A percentile compares a stretch with the other conserved stretches of the same genome.
These are phyloP conservation scores for Eucalyptus albens DNA, from an alignment of 345 rosid species.

Conservation along the genomic window DNA sequence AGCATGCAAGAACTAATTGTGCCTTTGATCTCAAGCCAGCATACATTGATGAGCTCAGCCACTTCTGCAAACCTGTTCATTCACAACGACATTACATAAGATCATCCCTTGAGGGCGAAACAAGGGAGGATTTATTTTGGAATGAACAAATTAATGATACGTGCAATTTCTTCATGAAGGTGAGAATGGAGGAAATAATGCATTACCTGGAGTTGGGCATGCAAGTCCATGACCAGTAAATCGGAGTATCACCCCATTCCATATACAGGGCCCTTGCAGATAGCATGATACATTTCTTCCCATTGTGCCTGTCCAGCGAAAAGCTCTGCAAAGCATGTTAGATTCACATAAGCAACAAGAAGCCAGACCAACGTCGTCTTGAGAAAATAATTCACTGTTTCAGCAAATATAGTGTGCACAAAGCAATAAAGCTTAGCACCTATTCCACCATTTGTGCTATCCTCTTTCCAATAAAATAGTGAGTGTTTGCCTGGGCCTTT, in stretches of 20 bases:
- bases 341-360: background rate
- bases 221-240: background rate
- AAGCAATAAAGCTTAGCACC: background rate
- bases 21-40: background rate
- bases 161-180: background rate
- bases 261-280: conserved; percentile 12
- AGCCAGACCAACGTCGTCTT: background rate
- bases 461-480: background rate
- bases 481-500: no score
- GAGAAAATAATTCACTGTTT: background rate
- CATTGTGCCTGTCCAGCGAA: conserved; percentile 1
- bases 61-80: background rate
- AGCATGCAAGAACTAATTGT: background rate
- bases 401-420: background rate
- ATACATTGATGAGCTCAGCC: background rate
- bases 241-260: conserved; percentile 7
- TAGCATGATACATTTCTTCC: conserved; percentile 20
- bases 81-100: background rate
- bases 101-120: background rate
- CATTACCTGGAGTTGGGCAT: background rate
- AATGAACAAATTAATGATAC: background rate
- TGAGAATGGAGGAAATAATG: background rate
- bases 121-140: background rate
- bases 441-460: background rate
- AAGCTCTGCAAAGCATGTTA: conserved; percentile 5